These are phyloP conservation scores for Piedraia hortae DNA, from an alignment of 2,329 filamentous ascomycete genomes.

Conservation along the genomic window DNA sequence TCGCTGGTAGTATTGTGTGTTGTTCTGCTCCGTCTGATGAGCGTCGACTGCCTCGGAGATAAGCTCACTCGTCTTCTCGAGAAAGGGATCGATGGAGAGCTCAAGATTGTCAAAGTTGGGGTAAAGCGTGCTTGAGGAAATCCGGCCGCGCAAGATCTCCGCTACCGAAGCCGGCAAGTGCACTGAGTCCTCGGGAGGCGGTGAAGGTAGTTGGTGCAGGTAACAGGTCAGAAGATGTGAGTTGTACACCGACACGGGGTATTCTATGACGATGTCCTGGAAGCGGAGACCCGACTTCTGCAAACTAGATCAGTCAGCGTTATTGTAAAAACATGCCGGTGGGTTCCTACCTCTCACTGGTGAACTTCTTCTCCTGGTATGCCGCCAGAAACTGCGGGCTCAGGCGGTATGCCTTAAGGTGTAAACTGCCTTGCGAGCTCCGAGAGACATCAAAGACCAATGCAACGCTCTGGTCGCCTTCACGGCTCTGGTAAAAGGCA, in stretches of 20 bases:
- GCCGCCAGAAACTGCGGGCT: constrained; percentile 68
- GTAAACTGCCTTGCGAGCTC: constrained; percentile 74
- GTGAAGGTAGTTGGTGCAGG: constrained; percentile 67
- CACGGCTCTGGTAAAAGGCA: constrained; percentile 65
- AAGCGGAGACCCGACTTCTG: constrained; percentile 85
- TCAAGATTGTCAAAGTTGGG: constrained; percentile 78
- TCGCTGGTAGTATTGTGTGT: constrained; percentile 93
- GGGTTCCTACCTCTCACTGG: constrained; percentile 53
- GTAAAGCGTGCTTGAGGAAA: constrained; percentile 37
- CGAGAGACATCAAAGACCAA: constrained; percentile 88
- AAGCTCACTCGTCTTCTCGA: constrained; percentile 94
- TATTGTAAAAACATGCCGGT: background rate
- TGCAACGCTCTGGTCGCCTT: constrained; percentile 63
- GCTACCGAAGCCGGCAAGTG: constrained; percentile 53
- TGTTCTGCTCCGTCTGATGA: constrained; percentile 97
- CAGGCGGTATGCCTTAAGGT: constrained; percentile 71
- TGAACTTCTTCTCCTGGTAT: constrained; percentile 95
- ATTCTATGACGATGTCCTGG: constrained; percentile 77
- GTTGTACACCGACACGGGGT: constrained; percentile 80
- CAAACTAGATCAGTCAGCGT: constrained; percentile 28
- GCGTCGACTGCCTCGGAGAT: constrained; percentile 90
- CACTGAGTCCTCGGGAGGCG: constrained; percentile 30
- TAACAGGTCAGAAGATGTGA: constrained; percentile 88
- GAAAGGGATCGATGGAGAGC: constrained; percentile 83
- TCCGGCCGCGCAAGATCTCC: constrained; percentile 37